These are phyloP conservation scores for Wickerhamomyces ciferrii DNA, from an alignment of 805 yeast genomes.

Conservation along the genomic window DNA sequence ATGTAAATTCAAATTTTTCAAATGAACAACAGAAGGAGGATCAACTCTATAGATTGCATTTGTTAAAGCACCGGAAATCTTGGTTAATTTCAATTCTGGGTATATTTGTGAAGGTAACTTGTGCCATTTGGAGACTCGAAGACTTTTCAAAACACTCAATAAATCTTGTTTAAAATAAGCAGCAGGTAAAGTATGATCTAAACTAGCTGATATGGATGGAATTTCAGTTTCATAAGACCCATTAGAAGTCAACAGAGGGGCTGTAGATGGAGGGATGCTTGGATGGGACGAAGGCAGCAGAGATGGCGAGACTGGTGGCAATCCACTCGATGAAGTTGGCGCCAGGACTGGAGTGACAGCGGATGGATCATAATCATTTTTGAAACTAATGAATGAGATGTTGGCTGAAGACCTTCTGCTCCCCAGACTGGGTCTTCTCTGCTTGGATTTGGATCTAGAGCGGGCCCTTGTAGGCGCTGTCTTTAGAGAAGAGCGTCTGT, in stretches of 20 bases:
- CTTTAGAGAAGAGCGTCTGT: conserved; percentile 1
- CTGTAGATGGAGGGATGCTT: neutral
- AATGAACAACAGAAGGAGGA: conserved; percentile 38
- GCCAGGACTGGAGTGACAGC: neutral
- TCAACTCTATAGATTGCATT: conserved; percentile 80
- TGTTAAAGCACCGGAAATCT: conserved; percentile 92
- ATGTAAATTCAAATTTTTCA: conserved; percentile 27
- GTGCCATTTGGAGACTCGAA: conserved; percentile 80
- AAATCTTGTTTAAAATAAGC: conserved; percentile 84
- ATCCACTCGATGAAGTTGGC: neutral
- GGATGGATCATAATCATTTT: neutral
- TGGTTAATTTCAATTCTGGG: conserved; percentile 43
- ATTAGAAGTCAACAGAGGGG: neutral
- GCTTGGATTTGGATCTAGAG: conserved; percentile 5
- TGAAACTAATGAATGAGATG: neutral
- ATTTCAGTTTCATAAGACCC: conserved; percentile 23
- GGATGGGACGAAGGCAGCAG: neutral
- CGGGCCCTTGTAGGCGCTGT: neutral
- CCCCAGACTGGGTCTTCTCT: conserved; percentile 3
- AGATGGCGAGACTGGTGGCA: neutral
- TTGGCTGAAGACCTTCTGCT: neutral
- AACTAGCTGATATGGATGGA: conserved; percentile 47
- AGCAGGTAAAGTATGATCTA: conserved; percentile 76
- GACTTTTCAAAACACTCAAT: conserved; percentile 51
- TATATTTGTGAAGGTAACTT: conserved; percentile 28